These are phyloP conservation scores for Fabrea salina DNA, from an alignment of 169 alveolate genomes.

Conservation along the genomic window DNA sequence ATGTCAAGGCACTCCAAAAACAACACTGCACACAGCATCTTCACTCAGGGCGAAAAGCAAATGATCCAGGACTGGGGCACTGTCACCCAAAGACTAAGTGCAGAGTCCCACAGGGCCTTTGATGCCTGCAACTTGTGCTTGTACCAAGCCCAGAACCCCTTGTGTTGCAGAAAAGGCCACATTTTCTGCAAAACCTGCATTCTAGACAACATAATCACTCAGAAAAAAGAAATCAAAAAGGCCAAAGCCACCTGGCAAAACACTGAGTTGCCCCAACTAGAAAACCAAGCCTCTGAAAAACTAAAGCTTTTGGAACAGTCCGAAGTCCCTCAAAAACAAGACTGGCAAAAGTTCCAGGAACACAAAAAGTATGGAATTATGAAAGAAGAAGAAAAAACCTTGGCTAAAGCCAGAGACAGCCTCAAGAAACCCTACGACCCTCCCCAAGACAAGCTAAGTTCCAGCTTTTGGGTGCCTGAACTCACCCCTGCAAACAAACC, in stretches of 20 bases:
- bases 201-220: constrained; percentile 79
- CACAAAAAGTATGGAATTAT: constrained; percentile 35
- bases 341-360: constrained; percentile 40
- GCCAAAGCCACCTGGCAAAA: constrained; percentile 17
- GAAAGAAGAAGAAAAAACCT: constrained; percentile 32
- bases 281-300: constrained; percentile 47
- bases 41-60: constrained; percentile 88
- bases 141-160: constrained; percentile 83
- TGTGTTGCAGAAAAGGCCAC: constrained; percentile 89
- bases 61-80: constrained; percentile 86
- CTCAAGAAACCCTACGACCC: neutral
- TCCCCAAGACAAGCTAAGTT: neutral
- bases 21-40: constrained; percentile 86
- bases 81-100: constrained; percentile 83
- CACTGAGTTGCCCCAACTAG: constrained; percentile 39
- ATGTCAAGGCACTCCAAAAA: constrained; percentile 92
- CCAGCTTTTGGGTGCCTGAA: constrained; percentile 28
- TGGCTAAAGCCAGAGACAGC: constrained; percentile 35
- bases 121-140: constrained; percentile 92
- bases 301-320: constrained; percentile 27
- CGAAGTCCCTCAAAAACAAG: constrained; percentile 39
- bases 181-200: constrained; percentile 92
- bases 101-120: constrained; percentile 86
- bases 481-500: constrained; percentile 15
- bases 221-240: constrained; percentile 67